Evolutionary conservation across 495 filamentous ascomycete species (phyloP).

Genomic region (Penicillium atrosanguineum): DNA sequence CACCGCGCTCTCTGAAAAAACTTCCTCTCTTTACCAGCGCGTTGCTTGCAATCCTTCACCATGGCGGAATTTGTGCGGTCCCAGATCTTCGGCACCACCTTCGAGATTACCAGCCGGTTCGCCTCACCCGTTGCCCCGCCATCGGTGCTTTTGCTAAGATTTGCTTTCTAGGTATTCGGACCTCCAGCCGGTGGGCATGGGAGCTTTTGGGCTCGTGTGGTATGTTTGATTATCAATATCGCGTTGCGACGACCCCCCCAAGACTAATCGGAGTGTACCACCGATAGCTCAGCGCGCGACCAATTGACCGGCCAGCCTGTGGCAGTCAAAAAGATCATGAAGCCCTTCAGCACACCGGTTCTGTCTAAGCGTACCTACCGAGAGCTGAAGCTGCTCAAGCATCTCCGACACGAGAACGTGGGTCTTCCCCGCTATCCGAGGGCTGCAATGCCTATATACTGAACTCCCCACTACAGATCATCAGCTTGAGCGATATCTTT

Average conservation of each 20-base stretch:
- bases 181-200: constrained; percentile 98
- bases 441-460: not conserved
- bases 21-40: not conserved
- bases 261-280: constrained; percentile 15
- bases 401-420: constrained; percentile 96
- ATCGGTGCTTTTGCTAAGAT: constrained; percentile 9
- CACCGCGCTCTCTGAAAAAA: not conserved
- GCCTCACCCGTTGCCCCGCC: constrained; percentile 16
- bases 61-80: constrained; percentile 99
- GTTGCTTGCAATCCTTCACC: constrained; percentile 11
- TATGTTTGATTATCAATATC: constrained; percentile 46
- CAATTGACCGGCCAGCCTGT: constrained; percentile 94
- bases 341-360: constrained; percentile 97
- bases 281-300: constrained; percentile 83
- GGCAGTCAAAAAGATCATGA: constrained; percentile 99
- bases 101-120: constrained; percentile 98
- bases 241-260: constrained; percentile 5
- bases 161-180: constrained; percentile 76
- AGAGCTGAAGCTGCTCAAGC: constrained; percentile 95
- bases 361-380: constrained; percentile 96
- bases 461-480: constrained; percentile 62
- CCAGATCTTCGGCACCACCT: constrained; percentile 99
- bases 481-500: constrained; percentile 98
- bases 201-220: constrained; percentile 97
- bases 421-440: constrained; percentile 10